Conservation (phyloP, 257 asterid species). For the Solanum rostratum region DNA sequence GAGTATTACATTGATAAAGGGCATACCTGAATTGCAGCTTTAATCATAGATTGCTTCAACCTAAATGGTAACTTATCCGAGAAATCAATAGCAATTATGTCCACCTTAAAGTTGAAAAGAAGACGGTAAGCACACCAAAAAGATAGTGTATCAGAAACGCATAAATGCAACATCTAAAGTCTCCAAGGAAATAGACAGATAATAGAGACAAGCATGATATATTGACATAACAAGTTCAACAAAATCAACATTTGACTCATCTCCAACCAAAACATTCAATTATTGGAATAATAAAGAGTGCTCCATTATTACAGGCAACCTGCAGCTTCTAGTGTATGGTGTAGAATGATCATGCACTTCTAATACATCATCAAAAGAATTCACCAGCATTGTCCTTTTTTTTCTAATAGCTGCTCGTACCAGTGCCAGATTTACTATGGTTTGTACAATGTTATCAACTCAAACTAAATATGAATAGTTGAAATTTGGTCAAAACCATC, state of each 20-base stretch:
- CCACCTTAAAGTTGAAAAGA: slow-evolving; percentile 42
- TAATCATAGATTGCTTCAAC: slow-evolving; percentile 67
- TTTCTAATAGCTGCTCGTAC: not conserved
- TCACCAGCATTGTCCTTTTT: not conserved
- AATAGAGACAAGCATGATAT: not conserved
- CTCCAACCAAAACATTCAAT: not conserved
- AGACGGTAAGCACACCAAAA: not conserved
- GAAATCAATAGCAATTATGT: slow-evolving; percentile 76
- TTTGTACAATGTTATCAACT: not conserved
- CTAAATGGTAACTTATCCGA: slow-evolving; percentile 65
- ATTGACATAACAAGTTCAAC: not conserved
- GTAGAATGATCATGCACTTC: not conserved
- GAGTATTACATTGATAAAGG: not conserved
- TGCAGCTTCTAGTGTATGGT: not conserved
- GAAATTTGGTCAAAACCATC: not conserved
- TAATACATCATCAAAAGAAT: not conserved
- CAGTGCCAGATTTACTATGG: not conserved
- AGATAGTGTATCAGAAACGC: not conserved
- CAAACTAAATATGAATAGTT: not conserved
- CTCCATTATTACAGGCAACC: not conserved
- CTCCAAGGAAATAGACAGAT: not conserved
- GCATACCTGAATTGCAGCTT: slow-evolving; percentile 77
- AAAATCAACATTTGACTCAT: not conserved
- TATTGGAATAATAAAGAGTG: not conserved
- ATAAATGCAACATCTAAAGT: not conserved